These are phyloP conservation scores for Colletotrichum siamense DNA, from an alignment of 2,329 filamentous ascomycete genomes.

Conservation along the genomic window DNA sequence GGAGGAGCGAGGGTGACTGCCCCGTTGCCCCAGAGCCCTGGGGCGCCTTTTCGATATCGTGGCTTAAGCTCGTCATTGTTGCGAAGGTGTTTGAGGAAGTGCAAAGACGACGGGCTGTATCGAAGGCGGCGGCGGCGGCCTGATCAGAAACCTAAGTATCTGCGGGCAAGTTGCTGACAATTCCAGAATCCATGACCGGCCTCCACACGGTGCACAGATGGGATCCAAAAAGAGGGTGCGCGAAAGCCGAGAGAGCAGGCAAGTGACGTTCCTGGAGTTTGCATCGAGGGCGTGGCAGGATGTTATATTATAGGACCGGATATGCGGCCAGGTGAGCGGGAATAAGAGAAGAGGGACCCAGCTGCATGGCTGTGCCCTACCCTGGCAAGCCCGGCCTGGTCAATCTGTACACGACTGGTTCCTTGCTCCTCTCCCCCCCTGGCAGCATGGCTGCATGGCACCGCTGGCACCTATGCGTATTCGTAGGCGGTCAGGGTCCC, in stretches of 20 bases:
- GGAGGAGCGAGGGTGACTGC: not conserved
- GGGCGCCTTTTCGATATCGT: constrained; percentile 6
- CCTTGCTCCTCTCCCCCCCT: not conserved
- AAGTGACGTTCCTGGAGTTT: not conserved
- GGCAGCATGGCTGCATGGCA: not conserved
- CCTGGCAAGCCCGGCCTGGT: not conserved
- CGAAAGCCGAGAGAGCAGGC: not conserved
- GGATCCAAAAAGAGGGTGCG: not conserved
- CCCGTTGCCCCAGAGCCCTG: not conserved
- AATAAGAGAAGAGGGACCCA: constrained; percentile 8
- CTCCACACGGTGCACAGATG: not conserved
- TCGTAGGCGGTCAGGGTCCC: not conserved
- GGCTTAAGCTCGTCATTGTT: not conserved
- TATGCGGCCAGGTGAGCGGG: not conserved
- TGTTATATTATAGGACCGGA: constrained; percentile 15
- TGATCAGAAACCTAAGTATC: not conserved
- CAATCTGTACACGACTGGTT: not conserved
- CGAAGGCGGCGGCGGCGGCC: not conserved
- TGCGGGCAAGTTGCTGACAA: not conserved
- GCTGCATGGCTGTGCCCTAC: not conserved
- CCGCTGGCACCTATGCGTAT: not conserved
- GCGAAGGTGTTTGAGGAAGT: not conserved
- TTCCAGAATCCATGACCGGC: not conserved
- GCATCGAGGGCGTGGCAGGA: not conserved
- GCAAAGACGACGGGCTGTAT: not conserved